phyloP scores from a whole-genome alignment of 106 monocot species.

The Platanthera zijinensis region DNA sequence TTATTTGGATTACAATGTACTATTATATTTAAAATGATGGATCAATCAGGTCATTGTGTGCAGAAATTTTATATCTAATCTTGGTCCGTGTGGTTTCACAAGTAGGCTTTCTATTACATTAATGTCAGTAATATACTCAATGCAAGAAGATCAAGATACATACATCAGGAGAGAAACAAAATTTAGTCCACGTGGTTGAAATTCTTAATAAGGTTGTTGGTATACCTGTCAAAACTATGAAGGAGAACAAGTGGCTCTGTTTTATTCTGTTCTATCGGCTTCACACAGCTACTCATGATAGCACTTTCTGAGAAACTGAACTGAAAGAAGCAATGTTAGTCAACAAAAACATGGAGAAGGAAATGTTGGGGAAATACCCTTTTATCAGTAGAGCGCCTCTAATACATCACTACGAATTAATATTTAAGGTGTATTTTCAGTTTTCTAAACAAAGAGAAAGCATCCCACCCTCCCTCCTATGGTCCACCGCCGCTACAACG shows the following conservation, averaged over 20 bases:
- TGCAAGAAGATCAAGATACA: not conserved
- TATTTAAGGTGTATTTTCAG: not conserved
- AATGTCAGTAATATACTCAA: not conserved
- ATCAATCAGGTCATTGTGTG: not conserved
- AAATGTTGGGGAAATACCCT: not conserved
- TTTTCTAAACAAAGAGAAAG: not conserved
- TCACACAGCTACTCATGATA: constrained; percentile 82
- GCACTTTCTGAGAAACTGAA: constrained; percentile 31
- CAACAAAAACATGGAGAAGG: not conserved
- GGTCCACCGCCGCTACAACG: too few relatives aligned
- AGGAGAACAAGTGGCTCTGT: constrained; percentile 71
- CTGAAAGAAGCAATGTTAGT: constrained; percentile 26
- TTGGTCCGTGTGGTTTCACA: not conserved
- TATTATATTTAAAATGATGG: not conserved
- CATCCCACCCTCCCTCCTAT: too few relatives aligned
- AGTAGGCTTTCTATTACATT: not conserved
- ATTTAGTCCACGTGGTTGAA: not conserved
- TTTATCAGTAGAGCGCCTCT: not conserved
- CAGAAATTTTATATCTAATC: not conserved
- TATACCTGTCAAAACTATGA: constrained; percentile 88
- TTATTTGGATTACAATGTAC: not conserved
- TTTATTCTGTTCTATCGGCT: constrained; percentile 30
- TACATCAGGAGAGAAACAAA: not conserved
- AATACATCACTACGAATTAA: not conserved
- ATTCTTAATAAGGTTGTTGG: not conserved